Percentiles rank a stretch among this genome's conserved stretches.
phyloP scores from a whole-genome alignment of 1,284 basidiomycete species.

The Irpex sp. region DNA sequence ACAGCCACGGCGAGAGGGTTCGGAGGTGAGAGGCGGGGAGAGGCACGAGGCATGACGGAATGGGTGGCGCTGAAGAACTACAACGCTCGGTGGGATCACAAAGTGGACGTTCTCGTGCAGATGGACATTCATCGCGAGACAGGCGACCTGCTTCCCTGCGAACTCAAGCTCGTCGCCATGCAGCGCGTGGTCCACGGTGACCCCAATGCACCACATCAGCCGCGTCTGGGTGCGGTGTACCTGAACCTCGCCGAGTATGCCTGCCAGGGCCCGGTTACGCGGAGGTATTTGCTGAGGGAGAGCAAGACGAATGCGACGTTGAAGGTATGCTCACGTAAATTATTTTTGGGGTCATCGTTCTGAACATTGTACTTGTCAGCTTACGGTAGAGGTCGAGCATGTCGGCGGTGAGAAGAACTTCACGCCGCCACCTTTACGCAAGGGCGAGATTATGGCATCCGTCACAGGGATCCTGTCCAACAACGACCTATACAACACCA shows the following conservation, averaged over 20 bases:
- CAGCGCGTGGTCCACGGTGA: constrained; percentile 54
- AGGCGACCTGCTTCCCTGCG: constrained; percentile 48
- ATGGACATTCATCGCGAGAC: constrained; percentile 59
- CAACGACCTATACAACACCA: constrained; percentile 46
- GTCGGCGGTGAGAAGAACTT: constrained; percentile 58
- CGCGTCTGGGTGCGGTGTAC: constrained; percentile 60
- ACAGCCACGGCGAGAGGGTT: constrained; percentile 1
- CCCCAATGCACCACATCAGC: constrained; percentile 47
- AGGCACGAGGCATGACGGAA: constrained; percentile 51
- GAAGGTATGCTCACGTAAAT: constrained; percentile 38
- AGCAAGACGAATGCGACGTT: constrained; percentile 80
- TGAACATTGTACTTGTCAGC: constrained; percentile 29
- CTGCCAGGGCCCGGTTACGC: constrained; percentile 55
- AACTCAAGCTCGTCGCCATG: constrained; percentile 64
- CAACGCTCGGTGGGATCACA: constrained; percentile 54
- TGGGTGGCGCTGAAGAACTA: constrained; percentile 59
- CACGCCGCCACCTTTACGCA: constrained; percentile 61
- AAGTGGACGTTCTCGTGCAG: constrained; percentile 53
- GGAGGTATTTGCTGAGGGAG: constrained; percentile 68
- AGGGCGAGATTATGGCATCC: constrained; percentile 67
- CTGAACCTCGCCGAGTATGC: constrained; percentile 79
- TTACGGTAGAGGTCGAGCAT: constrained; percentile 59
- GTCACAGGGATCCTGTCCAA: constrained; percentile 58
- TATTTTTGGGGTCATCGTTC: not conserved
- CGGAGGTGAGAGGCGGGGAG: constrained; percentile 6